Base-by-base conservation (phyloP, 2,329 filamentous ascomycete genomes). In the Trichoderma citrinoviride region DNA sequence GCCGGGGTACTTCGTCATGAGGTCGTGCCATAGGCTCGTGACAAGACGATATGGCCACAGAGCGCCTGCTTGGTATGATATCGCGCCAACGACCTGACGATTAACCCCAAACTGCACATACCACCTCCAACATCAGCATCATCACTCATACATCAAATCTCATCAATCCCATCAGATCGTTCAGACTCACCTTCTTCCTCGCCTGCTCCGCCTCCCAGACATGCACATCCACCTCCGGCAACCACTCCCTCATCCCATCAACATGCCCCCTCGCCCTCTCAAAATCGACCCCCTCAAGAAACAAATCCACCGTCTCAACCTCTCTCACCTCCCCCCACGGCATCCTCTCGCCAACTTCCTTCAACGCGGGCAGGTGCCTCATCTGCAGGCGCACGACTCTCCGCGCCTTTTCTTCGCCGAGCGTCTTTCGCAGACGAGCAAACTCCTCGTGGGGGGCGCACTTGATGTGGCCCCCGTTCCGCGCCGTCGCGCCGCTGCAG, bases 391-490 rank as follows among this genome's bases (percentile, higher is more conserved):
- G 68, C 3, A 78, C 74, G 3, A 84, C 67, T 14, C 72, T 71
- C 3, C 74, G 73, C 5, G 83, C 83, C 17, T 73, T 69, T 25
- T 77, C 75, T 0, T 69, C 69, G 0, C 78, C 77, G 3, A 79
- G 56, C 7, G 57, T 69, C 5, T 55, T 56, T 37, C 74, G 74
- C 5, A 80, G 70, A 3, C 65, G 66, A 2, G 72, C 69, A 57
- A 81, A 83, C 49, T 78, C 72, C 60, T 79, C 76, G 65, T 82
- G 78, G 3, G 81, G 78, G 3, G 74, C 73, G 27, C 75, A 71
- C 70, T 84, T 83, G 66, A 84, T 79, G 70, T 83, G 82, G 0
- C 81, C 83, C 21, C 82, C 83, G 66, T 85, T 85, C 55, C 83
- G 77, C 1, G 80, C 83, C 8, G 83, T 85, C 3, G 83, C 83